Evolutionary conservation across 495 filamentous ascomycete genomes (phyloP).

Genomic region (Chaetomium cochliodes): DNA sequence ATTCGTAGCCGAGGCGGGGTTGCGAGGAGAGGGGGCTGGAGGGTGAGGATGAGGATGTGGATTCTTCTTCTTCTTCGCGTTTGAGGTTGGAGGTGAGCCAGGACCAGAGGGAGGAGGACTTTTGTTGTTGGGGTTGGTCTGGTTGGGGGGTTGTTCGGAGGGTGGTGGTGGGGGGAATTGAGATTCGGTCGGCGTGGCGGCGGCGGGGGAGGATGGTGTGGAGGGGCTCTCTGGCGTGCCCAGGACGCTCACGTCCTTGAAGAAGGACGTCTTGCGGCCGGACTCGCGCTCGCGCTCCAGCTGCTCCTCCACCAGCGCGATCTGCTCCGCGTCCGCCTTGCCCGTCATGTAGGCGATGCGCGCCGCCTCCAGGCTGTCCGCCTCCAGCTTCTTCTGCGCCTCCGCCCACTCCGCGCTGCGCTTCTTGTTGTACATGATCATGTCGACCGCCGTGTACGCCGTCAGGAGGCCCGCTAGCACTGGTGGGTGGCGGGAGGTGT

Average conservation of each 20-base stretch:
- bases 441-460: slow-evolving; percentile 77
- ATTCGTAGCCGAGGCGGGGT: slow-evolving; percentile 38
- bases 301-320: slow-evolving; percentile 49
- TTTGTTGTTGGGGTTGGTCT: slow-evolving; percentile 24
- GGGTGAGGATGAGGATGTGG: slow-evolving; percentile 4
- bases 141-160: slow-evolving; percentile 20
- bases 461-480: slow-evolving; percentile 72
- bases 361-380: slow-evolving; percentile 52
- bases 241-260: slow-evolving; percentile 37
- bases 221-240: slow-evolving; percentile 24
- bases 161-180: neutral
- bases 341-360: slow-evolving; percentile 60
- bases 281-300: slow-evolving; percentile 34
- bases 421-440: slow-evolving; percentile 82
- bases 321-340: slow-evolving; percentile 59
- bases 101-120: slow-evolving; percentile 28
- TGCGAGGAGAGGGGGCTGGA: slow-evolving; percentile 27
- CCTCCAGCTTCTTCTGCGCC: slow-evolving; percentile 58
- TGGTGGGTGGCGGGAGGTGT: slow-evolving; percentile 37
- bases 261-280: slow-evolving; percentile 30
- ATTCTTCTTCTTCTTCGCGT: slow-evolving; percentile 58
- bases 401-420: slow-evolving; percentile 64
- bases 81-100: slow-evolving; percentile 53
- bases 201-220: no score
- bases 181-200: neutral